Conservation (phyloP, 1,139 yeast species). For the Geotrichum candidum region DNA sequence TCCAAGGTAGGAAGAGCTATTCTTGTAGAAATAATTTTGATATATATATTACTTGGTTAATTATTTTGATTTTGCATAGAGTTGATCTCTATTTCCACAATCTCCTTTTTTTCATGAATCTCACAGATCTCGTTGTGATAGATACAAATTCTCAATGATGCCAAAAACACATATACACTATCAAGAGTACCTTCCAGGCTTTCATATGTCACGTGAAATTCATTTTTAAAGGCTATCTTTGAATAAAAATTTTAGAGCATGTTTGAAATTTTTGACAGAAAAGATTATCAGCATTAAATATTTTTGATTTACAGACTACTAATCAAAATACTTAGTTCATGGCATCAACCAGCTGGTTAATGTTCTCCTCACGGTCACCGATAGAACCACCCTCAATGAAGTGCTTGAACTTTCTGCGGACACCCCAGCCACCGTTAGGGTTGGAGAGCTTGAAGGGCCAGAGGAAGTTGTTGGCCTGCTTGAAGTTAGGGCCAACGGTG, state of each 20-base stretch:
- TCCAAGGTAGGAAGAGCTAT: background rate
- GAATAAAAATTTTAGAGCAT: background rate
- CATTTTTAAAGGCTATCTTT: background rate
- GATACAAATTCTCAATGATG: no score
- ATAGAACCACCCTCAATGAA: slow-evolving; percentile 99
- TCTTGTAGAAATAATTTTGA: background rate
- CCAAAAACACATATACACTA: no score
- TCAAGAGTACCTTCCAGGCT: no score
- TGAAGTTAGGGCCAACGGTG: slow-evolving; percentile 99
- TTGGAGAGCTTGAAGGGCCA: slow-evolving; percentile 99
- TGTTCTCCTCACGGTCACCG: slow-evolving; percentile 99
- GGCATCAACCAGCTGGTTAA: slow-evolving; percentile 94
- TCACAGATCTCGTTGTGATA: no score
- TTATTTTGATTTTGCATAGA: background rate
- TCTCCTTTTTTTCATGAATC: background rate
- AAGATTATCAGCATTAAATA: background rate
- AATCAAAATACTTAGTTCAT: slow-evolving; percentile 13
- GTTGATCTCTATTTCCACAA: background rate
- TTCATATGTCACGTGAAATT: background rate
- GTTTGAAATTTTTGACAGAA: background rate
- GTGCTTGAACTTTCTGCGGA: slow-evolving; percentile 98
- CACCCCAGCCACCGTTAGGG: slow-evolving; percentile 99
- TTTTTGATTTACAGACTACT: background rate
- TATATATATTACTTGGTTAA: background rate
- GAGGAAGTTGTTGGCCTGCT: slow-evolving; percentile 99